Evolutionary conservation across 768 basidiomycete genomes (phyloP).

Genomic region (Candolleomyces efflorescens): DNA sequence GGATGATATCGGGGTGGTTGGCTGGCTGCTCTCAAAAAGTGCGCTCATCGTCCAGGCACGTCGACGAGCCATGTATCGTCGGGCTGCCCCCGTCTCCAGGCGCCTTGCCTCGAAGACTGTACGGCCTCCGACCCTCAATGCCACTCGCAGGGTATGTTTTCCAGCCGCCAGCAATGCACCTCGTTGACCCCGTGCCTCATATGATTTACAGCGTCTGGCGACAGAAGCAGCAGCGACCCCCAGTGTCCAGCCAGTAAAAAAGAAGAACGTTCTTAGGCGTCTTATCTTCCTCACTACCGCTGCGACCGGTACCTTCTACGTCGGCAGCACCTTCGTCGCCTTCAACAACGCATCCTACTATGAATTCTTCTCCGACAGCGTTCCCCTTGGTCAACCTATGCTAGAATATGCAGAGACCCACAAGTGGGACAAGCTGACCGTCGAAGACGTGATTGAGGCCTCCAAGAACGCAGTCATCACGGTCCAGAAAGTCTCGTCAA

Average conservation of each 20-base stretch:
- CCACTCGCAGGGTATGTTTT: conserved; percentile 49
- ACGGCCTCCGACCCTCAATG: conserved; percentile 39
- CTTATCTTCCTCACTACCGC: conserved; percentile 67
- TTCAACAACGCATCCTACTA: conserved; percentile 78
- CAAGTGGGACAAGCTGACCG: conserved; percentile 74
- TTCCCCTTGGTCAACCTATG: conserved; percentile 74
- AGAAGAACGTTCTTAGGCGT: conserved; percentile 49
- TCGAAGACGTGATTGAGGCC: conserved; percentile 52
- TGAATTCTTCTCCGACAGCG: conserved; percentile 77
- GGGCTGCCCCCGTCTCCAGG: conserved; percentile 9
- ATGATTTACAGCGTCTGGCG: conserved; percentile 47
- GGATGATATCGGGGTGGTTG: conserved; percentile 5
- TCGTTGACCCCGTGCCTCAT: conserved; percentile 3
- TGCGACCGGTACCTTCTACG: conserved; percentile 74
- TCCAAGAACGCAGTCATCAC: conserved; percentile 45
- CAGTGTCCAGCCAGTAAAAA: conserved; percentile 43
- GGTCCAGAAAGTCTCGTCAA: conserved; percentile 47
- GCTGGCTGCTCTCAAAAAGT: not conserved
- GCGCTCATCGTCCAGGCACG: not conserved
- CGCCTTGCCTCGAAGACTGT: conserved; percentile 6
- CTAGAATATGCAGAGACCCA: conserved; percentile 78
- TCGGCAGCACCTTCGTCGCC: conserved; percentile 73
- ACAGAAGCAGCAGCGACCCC: conserved; percentile 40
- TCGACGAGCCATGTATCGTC: conserved; percentile 6
- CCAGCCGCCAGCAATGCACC: conserved; percentile 7